Evolutionary conservation across 257 asterid genomes (phyloP).

Genomic region (Thymus quinquecostatus): DNA sequence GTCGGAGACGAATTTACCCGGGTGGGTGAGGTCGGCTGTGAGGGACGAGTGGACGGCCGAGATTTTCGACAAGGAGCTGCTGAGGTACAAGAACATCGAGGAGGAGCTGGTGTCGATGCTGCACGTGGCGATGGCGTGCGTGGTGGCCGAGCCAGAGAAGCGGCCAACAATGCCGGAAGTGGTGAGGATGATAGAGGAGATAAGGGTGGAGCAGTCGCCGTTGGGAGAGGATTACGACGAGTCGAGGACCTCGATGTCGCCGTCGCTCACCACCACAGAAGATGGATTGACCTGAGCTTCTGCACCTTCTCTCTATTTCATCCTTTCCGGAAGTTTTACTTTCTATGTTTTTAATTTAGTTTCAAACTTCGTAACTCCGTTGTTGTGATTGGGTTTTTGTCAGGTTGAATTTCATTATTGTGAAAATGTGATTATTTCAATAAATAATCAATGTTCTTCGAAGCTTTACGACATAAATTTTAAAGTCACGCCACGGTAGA

Average conservation of each 20-base stretch:
- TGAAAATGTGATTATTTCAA: neutral
- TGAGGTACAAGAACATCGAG: slow-evolving; percentile 91
- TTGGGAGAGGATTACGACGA: slow-evolving; percentile 80
- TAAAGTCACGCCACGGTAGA: too few relatives aligned
- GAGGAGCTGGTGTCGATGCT: slow-evolving; percentile 84
- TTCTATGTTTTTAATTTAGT: too few relatives aligned
- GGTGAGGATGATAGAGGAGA: slow-evolving; percentile 76
- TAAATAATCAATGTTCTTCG: neutral
- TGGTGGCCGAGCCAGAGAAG: slow-evolving; percentile 64
- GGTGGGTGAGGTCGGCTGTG: slow-evolving; percentile 88
- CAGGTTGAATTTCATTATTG: neutral
- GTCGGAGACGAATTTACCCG: slow-evolving; percentile 57
- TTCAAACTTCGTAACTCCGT: too few relatives aligned
- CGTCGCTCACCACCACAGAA: slow-evolving; percentile 70
- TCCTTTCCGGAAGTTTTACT: too few relatives aligned
- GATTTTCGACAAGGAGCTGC: slow-evolving; percentile 75
- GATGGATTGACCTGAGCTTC: slow-evolving; percentile 48
- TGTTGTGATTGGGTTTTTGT: too few relatives aligned
- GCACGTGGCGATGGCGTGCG: slow-evolving; percentile 90
- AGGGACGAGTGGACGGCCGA: slow-evolving; percentile 96
- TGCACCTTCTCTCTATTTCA: slow-evolving; percentile 2
- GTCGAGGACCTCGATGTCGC: slow-evolving; percentile 70
- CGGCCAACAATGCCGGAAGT: slow-evolving; percentile 85
- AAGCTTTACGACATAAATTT: too few relatives aligned
- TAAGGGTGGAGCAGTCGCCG: slow-evolving; percentile 81